Conservation (phyloP, 768 basidiomycete species). For the Boletus insuetus region DNA sequence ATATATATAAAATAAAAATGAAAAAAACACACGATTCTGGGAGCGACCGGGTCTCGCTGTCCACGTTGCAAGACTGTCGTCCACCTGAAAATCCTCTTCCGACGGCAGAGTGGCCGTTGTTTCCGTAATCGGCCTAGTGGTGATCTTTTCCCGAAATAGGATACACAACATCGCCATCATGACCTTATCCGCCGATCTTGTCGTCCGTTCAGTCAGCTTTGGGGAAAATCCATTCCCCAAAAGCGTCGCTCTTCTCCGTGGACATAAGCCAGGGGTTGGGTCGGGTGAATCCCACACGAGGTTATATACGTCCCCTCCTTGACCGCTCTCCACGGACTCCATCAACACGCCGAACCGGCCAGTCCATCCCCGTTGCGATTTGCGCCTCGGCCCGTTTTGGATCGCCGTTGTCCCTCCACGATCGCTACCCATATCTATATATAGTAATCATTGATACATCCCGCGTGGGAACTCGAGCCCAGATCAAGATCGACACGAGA, state of each 20-base stretch:
- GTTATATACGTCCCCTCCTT: neutral
- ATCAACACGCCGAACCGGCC: constrained; percentile 1
- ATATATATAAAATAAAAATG: neutral
- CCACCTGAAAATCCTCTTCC: constrained; percentile 2
- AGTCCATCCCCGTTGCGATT: constrained; percentile 11
- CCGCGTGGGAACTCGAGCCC: constrained; percentile 41
- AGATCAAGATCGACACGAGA: constrained; percentile 53
- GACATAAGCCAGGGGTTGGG: constrained; percentile 30
- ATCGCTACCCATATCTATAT: constrained; percentile 2
- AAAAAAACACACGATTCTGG: too few species aligned
- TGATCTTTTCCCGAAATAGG: constrained; percentile 32
- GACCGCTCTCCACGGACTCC: constrained; percentile 23
- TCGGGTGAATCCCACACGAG: constrained; percentile 21
- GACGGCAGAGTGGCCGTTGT: neutral
- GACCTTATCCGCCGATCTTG: constrained; percentile 38
- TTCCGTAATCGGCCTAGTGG: constrained; percentile 24
- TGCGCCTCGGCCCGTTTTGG: constrained; percentile 21
- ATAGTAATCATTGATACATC: neutral
- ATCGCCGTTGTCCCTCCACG: constrained; percentile 18
- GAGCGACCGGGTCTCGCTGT: neutral
- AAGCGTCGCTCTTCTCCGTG: constrained; percentile 22
- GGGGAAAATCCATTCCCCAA: constrained; percentile 27
- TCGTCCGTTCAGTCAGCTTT: constrained; percentile 24
- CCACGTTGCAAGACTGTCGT: neutral
- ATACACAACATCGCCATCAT: constrained; percentile 9